Percentiles rank a stretch among this genome's conserved stretches.
These are phyloP conservation scores for Heimioporus sp. DNA, from an alignment of 768 basidiomycete species.

Conservation along the genomic window DNA sequence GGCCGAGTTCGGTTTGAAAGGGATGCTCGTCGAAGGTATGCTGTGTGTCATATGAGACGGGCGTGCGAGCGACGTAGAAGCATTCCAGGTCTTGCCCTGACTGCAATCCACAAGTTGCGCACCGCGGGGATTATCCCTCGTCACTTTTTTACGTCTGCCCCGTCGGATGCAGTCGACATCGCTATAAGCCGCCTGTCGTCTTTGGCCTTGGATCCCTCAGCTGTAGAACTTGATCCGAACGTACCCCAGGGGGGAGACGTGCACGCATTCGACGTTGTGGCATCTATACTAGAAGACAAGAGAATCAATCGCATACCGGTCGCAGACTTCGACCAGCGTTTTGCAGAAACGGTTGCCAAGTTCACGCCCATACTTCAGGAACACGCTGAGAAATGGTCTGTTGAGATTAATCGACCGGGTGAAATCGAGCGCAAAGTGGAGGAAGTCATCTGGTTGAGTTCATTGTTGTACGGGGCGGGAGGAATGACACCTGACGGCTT, in stretches of 20 bases:
- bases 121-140: constrained; percentile 29
- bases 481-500: constrained; percentile 54
- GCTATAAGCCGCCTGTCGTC: constrained; percentile 1
- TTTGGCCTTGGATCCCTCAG: background rate
- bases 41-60: no score
- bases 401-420: constrained; percentile 33
- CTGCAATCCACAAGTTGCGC: constrained; percentile 13
- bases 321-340: constrained; percentile 23
- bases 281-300: constrained; percentile 50
- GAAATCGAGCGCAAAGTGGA: constrained; percentile 54
- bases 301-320: constrained; percentile 19
- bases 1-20: constrained; percentile 59
- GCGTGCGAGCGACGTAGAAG: background rate
- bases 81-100: constrained; percentile 23
- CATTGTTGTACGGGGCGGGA: constrained; percentile 54
- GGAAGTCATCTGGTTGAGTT: constrained; percentile 57
- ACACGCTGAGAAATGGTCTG: constrained; percentile 42
- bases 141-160: constrained; percentile 3
- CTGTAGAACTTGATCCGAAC: no score
- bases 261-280: constrained; percentile 47
- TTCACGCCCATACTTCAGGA: constrained; percentile 1
- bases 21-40: constrained; percentile 61
- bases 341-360: background rate
- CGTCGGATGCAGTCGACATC: no score
- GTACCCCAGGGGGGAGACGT: constrained; percentile 2